Percentiles rank a stretch among this genome's conserved stretches.
These are phyloP conservation scores for Marsdenia floribunda DNA, from an alignment of 257 asterid genomes.

Conservation along the genomic window DNA sequence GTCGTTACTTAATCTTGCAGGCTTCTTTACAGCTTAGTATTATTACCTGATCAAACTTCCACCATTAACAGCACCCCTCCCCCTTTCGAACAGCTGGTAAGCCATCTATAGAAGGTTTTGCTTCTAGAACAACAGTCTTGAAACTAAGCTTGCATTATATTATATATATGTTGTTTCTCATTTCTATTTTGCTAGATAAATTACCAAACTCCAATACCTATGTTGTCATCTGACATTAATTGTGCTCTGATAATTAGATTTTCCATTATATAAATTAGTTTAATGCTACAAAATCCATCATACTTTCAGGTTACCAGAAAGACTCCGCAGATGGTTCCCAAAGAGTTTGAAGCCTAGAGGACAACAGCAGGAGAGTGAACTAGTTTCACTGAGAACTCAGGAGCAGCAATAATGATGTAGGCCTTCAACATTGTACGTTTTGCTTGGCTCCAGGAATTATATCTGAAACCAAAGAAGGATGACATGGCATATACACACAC, in stretches of 20 bases:
- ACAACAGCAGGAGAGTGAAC: slow-evolving; percentile 80
- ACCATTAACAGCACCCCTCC: background rate
- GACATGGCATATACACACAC: background rate
- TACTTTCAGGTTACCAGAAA: slow-evolving; percentile 76
- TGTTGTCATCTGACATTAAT: background rate
- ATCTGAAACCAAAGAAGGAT: background rate
- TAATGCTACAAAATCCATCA: slow-evolving; percentile 1
- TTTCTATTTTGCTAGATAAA: background rate
- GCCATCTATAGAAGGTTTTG: background rate
- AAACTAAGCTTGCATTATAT: background rate
- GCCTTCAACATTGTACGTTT: slow-evolving; percentile 7
- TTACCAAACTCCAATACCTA: background rate
- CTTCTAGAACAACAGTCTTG: background rate
- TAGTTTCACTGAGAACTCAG: slow-evolving; percentile 47
- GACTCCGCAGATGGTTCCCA: slow-evolving; percentile 69
- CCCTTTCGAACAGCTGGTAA: background rate
- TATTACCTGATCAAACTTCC: background rate
- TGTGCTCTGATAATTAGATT: no score
- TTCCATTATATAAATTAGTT: background rate
- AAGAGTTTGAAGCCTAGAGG: slow-evolving; percentile 61
- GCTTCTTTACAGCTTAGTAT: background rate
- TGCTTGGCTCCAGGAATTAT: background rate
- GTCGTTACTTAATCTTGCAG: slow-evolving; percentile 16
- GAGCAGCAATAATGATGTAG: slow-evolving; percentile 34
- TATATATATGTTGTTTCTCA: background rate